Evolutionary conservation across 768 basidiomycete genomes (phyloP), one percentile per base, ranked within the genome.

Genomic region (Suillus placidus): DNA sequence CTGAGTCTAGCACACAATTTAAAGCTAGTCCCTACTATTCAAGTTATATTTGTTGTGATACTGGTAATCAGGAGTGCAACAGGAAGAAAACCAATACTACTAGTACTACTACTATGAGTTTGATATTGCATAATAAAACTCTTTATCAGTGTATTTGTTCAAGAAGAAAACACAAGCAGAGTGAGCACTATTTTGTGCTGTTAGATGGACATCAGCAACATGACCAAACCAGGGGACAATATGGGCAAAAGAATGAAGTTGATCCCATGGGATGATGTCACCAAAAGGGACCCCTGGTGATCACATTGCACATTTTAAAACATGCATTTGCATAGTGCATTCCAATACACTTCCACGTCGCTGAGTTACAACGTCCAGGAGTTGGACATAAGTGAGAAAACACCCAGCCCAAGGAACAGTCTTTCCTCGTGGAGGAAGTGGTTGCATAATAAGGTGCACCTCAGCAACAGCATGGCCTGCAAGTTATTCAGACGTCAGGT

Each of bases 71-170:
- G 26, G 26, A 26, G 26, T 26, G 26, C 26, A 26, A 26, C 26
- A 26, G 26, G 26, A 26, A 26, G 26, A 26, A 26, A 26, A 26
- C 26, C 26, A 26, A 26, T 26, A 26, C 26, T 26, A 26, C 26
- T 26, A 26, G 26, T 26, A 26, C 26, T 26, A 26, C 26, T 26
- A 26, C 26, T 26, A 26, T 26, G 26, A 26, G 26, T 26, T 26
- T 26, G 26, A 26, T 26, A 26, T 26, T 26, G 26, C 26, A 26
- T 26, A 26, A 26, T 26, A 71, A 23, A 71, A 32, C 4, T 79
- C 75, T 61, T 79, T 80, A 47, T 72, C 68, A 47, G 73, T 74
- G 62, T 76, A 79, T 37, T 72, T 74, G 58, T 80, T 77, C 61
- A 80, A 57, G 16, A 67, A 73, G 56, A 73, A 76, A 35, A 76